These are phyloP conservation scores for Bolboschoenus planiculmis DNA, from an alignment of 176 grass and related monocot species.

Conservation along the genomic window DNA sequence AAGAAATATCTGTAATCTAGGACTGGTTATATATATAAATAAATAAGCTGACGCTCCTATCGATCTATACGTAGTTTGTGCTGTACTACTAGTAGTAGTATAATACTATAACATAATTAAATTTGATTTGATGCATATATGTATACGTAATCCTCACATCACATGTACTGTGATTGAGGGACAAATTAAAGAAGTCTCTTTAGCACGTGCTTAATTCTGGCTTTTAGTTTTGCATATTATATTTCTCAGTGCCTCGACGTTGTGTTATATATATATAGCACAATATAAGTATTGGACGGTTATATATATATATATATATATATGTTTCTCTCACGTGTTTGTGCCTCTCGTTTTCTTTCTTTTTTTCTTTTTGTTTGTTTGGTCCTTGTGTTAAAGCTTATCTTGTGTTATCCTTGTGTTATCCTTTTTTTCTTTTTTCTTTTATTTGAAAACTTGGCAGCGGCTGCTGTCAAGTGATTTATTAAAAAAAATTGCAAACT, in stretches of 20 bases:
- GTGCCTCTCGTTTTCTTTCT: not conserved
- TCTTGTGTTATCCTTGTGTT: not conserved
- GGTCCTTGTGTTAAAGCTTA: too few species aligned
- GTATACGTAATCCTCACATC: not conserved
- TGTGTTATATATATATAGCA: too few species aligned
- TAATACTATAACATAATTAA: not conserved
- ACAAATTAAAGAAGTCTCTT: not conserved
- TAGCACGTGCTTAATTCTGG: not conserved
- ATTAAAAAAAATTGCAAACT: too few species aligned
- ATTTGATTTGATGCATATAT: not conserved
- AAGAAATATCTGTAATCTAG: constrained; percentile 25
- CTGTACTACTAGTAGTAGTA: not conserved
- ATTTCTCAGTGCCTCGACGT: not conserved
- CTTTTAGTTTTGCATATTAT: not conserved
- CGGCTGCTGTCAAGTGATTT: too few species aligned
- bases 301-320: not conserved
- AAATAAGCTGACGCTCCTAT: not conserved
- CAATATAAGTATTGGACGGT: not conserved
- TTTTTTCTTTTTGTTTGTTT: not conserved
- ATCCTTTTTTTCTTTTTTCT: not conserved
- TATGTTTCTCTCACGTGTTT: not conserved
- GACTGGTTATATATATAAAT: constrained; percentile 19
- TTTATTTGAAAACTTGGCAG: not conserved
- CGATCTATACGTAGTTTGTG: not conserved
- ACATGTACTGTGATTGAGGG: not conserved